Evolutionary conservation across 2,329 filamentous ascomycete genomes (phyloP).

Genomic region (Ophiostoma ulmi): DNA sequence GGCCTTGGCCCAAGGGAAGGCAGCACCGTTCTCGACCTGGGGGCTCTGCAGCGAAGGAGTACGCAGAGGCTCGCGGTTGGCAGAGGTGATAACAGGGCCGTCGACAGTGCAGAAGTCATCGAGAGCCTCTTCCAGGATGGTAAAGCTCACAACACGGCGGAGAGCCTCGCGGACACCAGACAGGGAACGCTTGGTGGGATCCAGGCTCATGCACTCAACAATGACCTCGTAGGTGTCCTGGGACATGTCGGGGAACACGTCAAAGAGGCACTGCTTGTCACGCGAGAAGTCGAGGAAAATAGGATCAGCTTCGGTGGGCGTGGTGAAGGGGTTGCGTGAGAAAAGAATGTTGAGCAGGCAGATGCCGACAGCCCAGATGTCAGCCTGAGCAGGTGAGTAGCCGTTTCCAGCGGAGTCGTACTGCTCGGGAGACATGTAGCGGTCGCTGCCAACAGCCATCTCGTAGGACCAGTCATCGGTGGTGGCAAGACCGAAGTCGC

Average conservation of each 20-base stretch:
- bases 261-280: conserved; percentile 93
- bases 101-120: conserved; percentile 92
- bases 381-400: conserved; percentile 88
- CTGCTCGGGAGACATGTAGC: conserved; percentile 98
- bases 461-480: conserved; percentile 87
- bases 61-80: conserved; percentile 89
- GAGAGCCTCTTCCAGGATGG: conserved; percentile 81
- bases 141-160: conserved; percentile 79
- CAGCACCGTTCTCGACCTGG: conserved; percentile 63
- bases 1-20: conserved; percentile 93
- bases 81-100: conserved; percentile 69
- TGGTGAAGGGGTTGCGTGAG: conserved; percentile 91
- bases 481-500: conserved; percentile 91
- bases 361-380: conserved; percentile 96
- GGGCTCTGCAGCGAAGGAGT: conserved; percentile 93
- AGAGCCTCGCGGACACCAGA: conserved; percentile 72
- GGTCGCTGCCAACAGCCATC: conserved; percentile 90
- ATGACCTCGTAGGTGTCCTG: conserved; percentile 96
- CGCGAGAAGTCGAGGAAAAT: conserved; percentile 89
- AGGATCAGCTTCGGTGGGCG: conserved; percentile 82
- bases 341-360: conserved; percentile 95
- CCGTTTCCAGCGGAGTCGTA: conserved; percentile 83
- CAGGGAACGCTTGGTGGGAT: conserved; percentile 83
- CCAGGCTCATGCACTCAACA: conserved; percentile 81
- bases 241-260: conserved; percentile 97